Evolutionary conservation across 2,329 filamentous ascomycete genomes (phyloP), one percentile per base, ranked within the genome.

Genomic region (Epichloe uncinata): DNA sequence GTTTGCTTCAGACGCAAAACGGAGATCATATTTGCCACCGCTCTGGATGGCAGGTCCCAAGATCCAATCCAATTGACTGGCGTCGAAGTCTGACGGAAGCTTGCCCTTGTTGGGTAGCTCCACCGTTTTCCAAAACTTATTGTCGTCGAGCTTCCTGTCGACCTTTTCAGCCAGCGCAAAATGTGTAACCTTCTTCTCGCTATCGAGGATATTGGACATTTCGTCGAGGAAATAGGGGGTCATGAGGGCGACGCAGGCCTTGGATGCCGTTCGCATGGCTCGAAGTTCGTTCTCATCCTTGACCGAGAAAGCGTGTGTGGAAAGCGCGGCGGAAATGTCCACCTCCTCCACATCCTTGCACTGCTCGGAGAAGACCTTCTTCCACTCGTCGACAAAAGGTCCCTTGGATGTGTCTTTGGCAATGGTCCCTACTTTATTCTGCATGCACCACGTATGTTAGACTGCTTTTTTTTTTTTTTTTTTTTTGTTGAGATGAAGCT

Each of bases 211-310:
- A 58, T 86, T 85, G 47, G 91, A 95, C 90, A 98, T 97, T 66
- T 96, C 90, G 63, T 98, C 93, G 56, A 98, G 83, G 66, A 97
- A 97, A 68, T 93, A 98, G 52, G 91, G 91, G 88, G 88, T 88
- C 83, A 97, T 94, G 53, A 97, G 74, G 52, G 89, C 90, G 56
- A 94, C 91, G 58, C 90, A 96, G 44, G 93, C 91, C 63, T 91
- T 86, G 50, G 93, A 93, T 4, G 91, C 89, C 58, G 91, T 94
- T 62, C 94, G 84, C 77, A 98, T 96, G 11, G 87, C 84, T 57
- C 91, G 87, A 57, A 98, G 74, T 69, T 98, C 93, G 61, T 84
- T 85, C 66, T 96, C 90, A 63, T 97, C 93, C 69, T 98, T 98
- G 65, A 95, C 79, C 15, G 91, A 84, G 64, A 98, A 85, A 47